phyloP scores from a whole-genome alignment of 2,329 filamentous ascomycete species.

The Neofusicoccum cordaticola region DNA sequence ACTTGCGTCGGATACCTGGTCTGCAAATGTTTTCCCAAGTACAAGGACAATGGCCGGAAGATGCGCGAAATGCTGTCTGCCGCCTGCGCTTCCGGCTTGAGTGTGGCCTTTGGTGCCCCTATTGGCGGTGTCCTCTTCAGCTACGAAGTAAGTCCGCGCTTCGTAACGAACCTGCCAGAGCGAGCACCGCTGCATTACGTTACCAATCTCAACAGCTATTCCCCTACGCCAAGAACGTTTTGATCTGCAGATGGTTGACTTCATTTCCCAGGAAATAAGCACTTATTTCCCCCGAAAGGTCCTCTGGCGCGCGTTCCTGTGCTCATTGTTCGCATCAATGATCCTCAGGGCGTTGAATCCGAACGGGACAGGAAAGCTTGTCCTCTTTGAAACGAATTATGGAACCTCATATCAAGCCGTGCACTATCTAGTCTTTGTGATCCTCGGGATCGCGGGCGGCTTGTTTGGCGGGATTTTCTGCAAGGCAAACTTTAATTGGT shows the following conservation, averaged over 20 bases:
- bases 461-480: conserved; percentile 60
- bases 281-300: conserved; percentile 60
- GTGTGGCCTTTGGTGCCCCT: conserved; percentile 61
- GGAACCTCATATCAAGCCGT: conserved; percentile 53
- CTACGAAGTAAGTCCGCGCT: conserved; percentile 42
- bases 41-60: conserved; percentile 56
- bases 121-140: conserved; percentile 61
- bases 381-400: conserved; percentile 61
- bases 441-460: conserved; percentile 57
- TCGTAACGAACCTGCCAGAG: no score
- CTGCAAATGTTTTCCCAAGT: conserved; percentile 53
- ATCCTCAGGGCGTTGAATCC: conserved; percentile 58
- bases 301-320: conserved; percentile 60
- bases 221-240: no score
- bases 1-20: conserved; percentile 57
- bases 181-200: no score
- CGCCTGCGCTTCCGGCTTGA: conserved; percentile 56
- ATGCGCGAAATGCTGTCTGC: conserved; percentile 59
- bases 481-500: conserved; percentile 57
- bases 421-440: conserved; percentile 57
- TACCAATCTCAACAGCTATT: no score
- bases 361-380: conserved; percentile 58
- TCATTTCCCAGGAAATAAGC: conserved; percentile 50
- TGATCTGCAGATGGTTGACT: neutral
- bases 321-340: conserved; percentile 55